Conservation (phyloP, 2,329 filamentous ascomycete genomes). For the Fusarium caatingaense region DNA sequence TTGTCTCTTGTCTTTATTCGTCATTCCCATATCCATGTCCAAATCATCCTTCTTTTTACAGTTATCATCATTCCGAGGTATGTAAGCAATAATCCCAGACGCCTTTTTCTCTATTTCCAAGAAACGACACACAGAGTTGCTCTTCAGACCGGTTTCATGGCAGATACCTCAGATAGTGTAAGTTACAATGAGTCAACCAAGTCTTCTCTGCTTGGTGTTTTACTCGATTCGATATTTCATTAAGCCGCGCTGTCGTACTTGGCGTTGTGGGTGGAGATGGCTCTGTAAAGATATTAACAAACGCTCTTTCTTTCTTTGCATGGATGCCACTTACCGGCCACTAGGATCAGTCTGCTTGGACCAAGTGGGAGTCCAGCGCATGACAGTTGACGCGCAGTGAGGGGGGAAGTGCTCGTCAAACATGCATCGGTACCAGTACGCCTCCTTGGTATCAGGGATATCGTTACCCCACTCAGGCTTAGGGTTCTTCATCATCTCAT, state of each 20-base stretch:
- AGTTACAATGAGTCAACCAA: conserved; percentile 41
- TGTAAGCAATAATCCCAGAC: conserved; percentile 39
- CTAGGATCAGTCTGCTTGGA: conserved; percentile 95
- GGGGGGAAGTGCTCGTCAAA: conserved; percentile 99
- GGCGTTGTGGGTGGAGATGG: conserved; percentile 78
- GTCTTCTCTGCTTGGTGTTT: conserved; percentile 17
- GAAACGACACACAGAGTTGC: conserved; percentile 66
- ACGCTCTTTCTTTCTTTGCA: not conserved
- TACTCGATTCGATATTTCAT: conserved; percentile 39
- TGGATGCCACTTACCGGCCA: conserved; percentile 72
- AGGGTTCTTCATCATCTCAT: conserved; percentile 98
- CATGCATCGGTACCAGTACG: conserved; percentile 98
- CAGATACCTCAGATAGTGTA: conserved; percentile 36
- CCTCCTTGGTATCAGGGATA: conserved; percentile 96
- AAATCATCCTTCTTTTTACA: conserved; percentile 33
- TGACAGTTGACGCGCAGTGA: conserved; percentile 90
- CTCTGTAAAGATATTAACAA: conserved; percentile 60
- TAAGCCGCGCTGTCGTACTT: conserved; percentile 72
- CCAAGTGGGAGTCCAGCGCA: conserved; percentile 98
- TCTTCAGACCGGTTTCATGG: conserved; percentile 33
- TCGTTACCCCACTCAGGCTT: conserved; percentile 96
- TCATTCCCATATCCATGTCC: conserved; percentile 8
- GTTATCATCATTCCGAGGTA: conserved; percentile 37
- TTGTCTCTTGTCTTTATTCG: conserved; percentile 26
- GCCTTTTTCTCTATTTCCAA: conserved; percentile 42